Percentiles rank a stretch among this genome's conserved stretches.
Conservation (phyloP, 768 basidiomycete species). For the Piloderma croceum region DNA sequence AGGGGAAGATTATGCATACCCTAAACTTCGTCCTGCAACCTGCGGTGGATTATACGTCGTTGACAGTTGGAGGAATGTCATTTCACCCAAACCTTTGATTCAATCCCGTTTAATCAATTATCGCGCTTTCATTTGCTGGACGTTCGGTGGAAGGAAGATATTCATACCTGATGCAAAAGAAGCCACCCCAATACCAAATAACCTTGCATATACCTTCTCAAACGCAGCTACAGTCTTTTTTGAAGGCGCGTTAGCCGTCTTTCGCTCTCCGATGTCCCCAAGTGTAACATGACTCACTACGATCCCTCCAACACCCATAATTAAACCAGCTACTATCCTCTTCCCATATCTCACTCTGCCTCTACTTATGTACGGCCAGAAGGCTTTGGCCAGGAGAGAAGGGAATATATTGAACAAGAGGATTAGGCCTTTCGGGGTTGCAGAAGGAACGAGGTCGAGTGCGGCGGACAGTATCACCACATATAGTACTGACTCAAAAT, state of each 20-base stretch:
- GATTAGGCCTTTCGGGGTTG: slow-evolving; percentile 92
- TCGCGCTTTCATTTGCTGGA: too few relatives aligned
- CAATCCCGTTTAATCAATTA: too few relatives aligned
- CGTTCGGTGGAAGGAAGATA: slow-evolving; percentile 2
- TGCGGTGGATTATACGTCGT: slow-evolving; percentile 68
- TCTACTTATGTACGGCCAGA: slow-evolving; percentile 87
- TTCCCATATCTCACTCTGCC: slow-evolving; percentile 79
- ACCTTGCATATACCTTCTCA: slow-evolving; percentile 55
- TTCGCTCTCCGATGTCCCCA: too few relatives aligned
- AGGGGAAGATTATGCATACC: slow-evolving; percentile 37
- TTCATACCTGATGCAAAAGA: slow-evolving; percentile 77
- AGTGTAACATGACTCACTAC: slow-evolving; percentile 47
- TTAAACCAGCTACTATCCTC: slow-evolving; percentile 70
- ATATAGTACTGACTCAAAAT: slow-evolving; percentile 57
- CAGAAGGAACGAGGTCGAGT: slow-evolving; percentile 85
- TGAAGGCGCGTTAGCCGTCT: too few relatives aligned
- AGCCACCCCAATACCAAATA: slow-evolving; percentile 77
- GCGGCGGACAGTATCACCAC: slow-evolving; percentile 97
- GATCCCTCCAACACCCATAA: slow-evolving; percentile 79
- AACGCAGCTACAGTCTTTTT: slow-evolving; percentile 72
- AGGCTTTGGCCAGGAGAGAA: slow-evolving; percentile 78
- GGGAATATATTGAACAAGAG: slow-evolving; percentile 94
- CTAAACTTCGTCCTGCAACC: slow-evolving; percentile 74
- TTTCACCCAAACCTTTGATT: slow-evolving; percentile 75
- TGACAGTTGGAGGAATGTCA: slow-evolving; percentile 92